These are phyloP conservation scores for Cercospora sp. DNA, from an alignment of 2,329 filamentous ascomycete species.

Conservation along the genomic window DNA sequence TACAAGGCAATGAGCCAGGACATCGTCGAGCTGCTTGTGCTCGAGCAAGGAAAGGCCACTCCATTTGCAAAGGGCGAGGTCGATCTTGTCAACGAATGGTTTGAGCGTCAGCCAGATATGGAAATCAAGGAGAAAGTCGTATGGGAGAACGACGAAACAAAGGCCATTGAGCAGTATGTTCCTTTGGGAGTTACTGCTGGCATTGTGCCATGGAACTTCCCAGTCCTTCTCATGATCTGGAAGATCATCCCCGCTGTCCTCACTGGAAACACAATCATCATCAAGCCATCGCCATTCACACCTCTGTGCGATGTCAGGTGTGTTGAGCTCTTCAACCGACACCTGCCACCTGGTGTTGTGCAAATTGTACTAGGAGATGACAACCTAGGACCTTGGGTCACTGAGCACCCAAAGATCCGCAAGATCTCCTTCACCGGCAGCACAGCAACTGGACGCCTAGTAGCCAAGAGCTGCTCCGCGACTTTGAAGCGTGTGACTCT, in stretches of 20 bases:
- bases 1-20: conserved; percentile 22
- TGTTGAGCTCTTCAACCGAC: conserved; percentile 73
- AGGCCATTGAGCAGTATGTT: conserved; percentile 26
- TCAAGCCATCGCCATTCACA: conserved; percentile 92
- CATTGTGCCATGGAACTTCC: conserved; percentile 50
- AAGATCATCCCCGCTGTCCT: conserved; percentile 81
- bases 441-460: conserved; percentile 77
- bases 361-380: conserved; percentile 90
- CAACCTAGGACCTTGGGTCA: conserved; percentile 44
- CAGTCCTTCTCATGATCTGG: conserved; percentile 50
- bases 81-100: conserved; percentile 25
- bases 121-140: conserved; percentile 25
- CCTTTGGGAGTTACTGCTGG: conserved; percentile 25
- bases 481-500: conserved; percentile 61
- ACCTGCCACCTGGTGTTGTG: conserved; percentile 74
- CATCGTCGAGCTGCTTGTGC: conserved; percentile 23
- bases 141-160: conserved; percentile 24
- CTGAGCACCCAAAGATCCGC: conserved; percentile 70
- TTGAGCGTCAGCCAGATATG: conserved; percentile 25
- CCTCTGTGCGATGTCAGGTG: conserved; percentile 62
- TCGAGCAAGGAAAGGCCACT: conserved; percentile 26
- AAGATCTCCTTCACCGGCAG: conserved; percentile 90
- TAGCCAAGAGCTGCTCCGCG: conserved; percentile 73
- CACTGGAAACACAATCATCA: conserved; percentile 81
- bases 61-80: conserved; percentile 25